Base-by-base conservation (phyloP, 2,329 filamentous ascomycete genomes). In the Beauveria sp. region DNA sequence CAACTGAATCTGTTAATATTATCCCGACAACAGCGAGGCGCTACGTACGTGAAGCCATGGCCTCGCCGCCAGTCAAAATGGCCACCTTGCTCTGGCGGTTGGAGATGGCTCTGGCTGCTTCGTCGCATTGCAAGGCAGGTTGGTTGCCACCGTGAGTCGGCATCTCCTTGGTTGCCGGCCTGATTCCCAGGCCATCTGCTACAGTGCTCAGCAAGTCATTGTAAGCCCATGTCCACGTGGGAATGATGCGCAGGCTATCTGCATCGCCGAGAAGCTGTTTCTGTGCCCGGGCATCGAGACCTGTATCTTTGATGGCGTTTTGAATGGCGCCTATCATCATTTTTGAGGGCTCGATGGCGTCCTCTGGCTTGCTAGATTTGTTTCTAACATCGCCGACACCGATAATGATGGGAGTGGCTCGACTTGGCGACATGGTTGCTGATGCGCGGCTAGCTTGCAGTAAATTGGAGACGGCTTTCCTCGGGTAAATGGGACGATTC, bases 181-280 rank as follows among this genome's bases (percentile, higher is more conserved):
- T 69, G 3, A 83, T 72, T 0, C 74, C 76, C 3, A 88, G 70
- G 43, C 74, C 77, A 44, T 79, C 65, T 0, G 80, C 75, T 6
- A 89, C 68, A 1, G 84, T 71, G 5, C 75, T 76, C 0, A 85
- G 83, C 2, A 88, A 70, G 67, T 88, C 80, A 1, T 76, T 71
- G 67, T 88, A 88, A 0, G 81, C 79, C 85, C 85, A 88, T 0
- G 85, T 87, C 85, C 85, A 89, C 0, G 83, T 83, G 46, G 76
- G 78, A 10, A 88, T 84, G 4, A 87, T 79, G 48, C 80, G 75
- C 51, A 89, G 75, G 64, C 80, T 83, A 67, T 88, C 84, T 57
- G 86, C 80, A 1, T 71, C 70, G 0, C 72, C 66, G 62, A 76
- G 75, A 0, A 86, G 67, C 0, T 72, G 43, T 46, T 56, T 60